Percentiles rank a stretch among this genome's conserved stretches.
These are phyloP conservation scores for Pleurotus ostreatus DNA, from an alignment of 768 basidiomycete species.

Conservation along the genomic window DNA sequence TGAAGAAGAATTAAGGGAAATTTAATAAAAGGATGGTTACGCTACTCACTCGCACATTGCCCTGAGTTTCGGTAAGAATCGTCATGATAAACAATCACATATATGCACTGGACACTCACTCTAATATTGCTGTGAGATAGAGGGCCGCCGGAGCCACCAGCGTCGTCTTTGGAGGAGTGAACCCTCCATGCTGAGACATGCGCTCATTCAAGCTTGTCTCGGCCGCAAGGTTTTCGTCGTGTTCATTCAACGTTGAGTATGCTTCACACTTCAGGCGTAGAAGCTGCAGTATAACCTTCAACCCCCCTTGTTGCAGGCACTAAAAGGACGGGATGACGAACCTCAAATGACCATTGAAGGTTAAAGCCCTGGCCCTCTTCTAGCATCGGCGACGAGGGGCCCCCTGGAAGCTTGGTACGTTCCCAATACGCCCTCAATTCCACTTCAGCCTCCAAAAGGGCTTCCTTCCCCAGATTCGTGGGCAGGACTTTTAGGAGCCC, in stretches of 20 bases:
- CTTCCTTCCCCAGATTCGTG: slow-evolving; percentile 85
- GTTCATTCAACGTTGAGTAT: slow-evolving; percentile 80
- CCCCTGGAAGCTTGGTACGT: slow-evolving; percentile 42
- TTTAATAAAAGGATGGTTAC: slow-evolving; percentile 5
- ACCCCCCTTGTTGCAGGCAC: slow-evolving; percentile 8
- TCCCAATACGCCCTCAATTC: slow-evolving; percentile 90
- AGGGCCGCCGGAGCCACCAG: slow-evolving; percentile 79
- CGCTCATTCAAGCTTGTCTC: slow-evolving; percentile 61
- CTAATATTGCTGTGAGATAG: slow-evolving; percentile 89
- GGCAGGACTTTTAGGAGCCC: slow-evolving; percentile 71
- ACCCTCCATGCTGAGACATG: slow-evolving; percentile 47
- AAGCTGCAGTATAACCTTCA: slow-evolving; percentile 39
- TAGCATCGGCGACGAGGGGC: slow-evolving; percentile 28
- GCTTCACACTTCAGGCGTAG: slow-evolving; percentile 85
- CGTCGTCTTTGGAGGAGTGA: slow-evolving; percentile 43
- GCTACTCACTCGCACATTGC: slow-evolving; percentile 80
- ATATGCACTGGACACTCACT: slow-evolving; percentile 53
- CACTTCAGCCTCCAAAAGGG: slow-evolving; percentile 88
- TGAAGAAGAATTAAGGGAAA: slow-evolving; percentile 25
- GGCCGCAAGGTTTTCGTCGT: slow-evolving; percentile 67
- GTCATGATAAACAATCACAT: slow-evolving; percentile 19
- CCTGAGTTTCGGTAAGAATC: slow-evolving; percentile 36
- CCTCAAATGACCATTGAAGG: slow-evolving; percentile 75
- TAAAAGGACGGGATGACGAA: slow-evolving; percentile 26
- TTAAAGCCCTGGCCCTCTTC: slow-evolving; percentile 57